phyloP scores from a whole-genome alignment of 2,329 filamentous ascomycete species.

The Paecilomyces sp. region DNA sequence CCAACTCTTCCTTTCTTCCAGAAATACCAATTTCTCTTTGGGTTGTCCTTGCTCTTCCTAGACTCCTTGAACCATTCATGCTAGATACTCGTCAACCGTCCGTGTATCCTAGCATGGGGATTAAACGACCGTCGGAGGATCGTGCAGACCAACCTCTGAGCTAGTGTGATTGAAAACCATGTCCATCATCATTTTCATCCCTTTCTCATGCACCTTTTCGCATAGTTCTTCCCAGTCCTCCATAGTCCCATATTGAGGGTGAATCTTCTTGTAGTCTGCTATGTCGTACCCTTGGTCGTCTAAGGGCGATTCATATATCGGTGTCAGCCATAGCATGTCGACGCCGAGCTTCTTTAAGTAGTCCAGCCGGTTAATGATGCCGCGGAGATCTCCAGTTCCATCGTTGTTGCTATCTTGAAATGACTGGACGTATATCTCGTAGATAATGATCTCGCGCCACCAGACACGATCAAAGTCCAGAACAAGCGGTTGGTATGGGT shows the following conservation, averaged over 20 bases:
- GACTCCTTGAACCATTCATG: slow-evolving; percentile 55
- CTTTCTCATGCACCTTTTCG: slow-evolving; percentile 24
- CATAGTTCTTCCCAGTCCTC: slow-evolving; percentile 32
- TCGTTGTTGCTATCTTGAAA: slow-evolving; percentile 54
- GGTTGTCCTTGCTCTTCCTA: slow-evolving; percentile 40
- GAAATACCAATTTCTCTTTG: slow-evolving; percentile 51
- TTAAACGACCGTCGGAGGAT: neutral
- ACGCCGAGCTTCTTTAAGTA: slow-evolving; percentile 46
- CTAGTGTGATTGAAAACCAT: slow-evolving; percentile 35
- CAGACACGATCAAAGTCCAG: slow-evolving; percentile 27
- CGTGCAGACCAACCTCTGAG: slow-evolving; percentile 1
- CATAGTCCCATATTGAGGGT: slow-evolving; percentile 32
- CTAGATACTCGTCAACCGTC: slow-evolving; percentile 12
- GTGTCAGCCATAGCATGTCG: slow-evolving; percentile 29
- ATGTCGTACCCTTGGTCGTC: slow-evolving; percentile 38
- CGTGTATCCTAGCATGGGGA: neutral
- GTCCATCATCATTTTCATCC: slow-evolving; percentile 32
- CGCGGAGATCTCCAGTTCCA: slow-evolving; percentile 51
- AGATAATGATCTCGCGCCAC: slow-evolving; percentile 57
- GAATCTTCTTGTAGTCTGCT: slow-evolving; percentile 31
- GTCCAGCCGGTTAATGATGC: slow-evolving; percentile 51
- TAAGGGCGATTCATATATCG: slow-evolving; percentile 40
- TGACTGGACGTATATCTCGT: slow-evolving; percentile 57
- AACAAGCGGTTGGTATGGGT: slow-evolving; percentile 6
- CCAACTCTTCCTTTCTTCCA: slow-evolving; percentile 44